These are phyloP conservation scores for Aspergillus sclerotioniger DNA, from an alignment of 495 filamentous ascomycete species.

Conservation along the genomic window DNA sequence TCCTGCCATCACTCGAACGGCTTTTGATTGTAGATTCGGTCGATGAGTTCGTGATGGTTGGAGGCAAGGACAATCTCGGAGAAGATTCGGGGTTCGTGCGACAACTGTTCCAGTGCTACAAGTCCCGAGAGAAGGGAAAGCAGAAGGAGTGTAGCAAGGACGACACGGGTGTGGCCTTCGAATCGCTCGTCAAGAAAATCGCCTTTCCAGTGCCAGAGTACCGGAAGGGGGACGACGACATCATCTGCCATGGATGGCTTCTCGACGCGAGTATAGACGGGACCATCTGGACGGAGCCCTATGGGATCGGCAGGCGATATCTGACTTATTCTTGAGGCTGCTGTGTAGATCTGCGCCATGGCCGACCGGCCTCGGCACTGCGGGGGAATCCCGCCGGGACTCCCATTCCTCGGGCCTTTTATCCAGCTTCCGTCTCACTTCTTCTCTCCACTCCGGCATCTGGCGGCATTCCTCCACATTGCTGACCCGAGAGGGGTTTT, in stretches of 20 bases:
- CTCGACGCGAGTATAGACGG: not conserved
- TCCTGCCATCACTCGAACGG: constrained; percentile 13
- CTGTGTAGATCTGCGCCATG: no score
- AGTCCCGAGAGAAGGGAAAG: not conserved
- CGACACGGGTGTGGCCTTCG: not conserved
- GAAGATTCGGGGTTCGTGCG: constrained; percentile 11
- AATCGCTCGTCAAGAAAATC: not conserved
- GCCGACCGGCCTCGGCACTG: constrained; percentile 2
- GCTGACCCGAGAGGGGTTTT: not conserved
- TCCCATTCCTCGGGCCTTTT: not conserved
- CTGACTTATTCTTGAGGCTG: not conserved
- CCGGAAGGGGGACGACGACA: not conserved
- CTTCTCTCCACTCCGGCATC: not conserved
- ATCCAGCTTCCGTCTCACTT: constrained; percentile 1
- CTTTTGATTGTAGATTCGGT: constrained; percentile 14
- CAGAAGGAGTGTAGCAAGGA: not conserved
- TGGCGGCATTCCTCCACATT: not conserved
- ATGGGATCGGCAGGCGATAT: not conserved
- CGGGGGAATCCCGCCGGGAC: constrained; percentile 19
- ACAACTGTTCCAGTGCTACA: not conserved
- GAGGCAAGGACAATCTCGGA: not conserved
- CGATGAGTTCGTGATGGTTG: constrained; percentile 5
- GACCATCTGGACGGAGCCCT: not conserved
- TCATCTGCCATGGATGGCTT: not conserved
- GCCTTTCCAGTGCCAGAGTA: not conserved